Evolutionary conservation across 306 rosid species (phyloP).

Genomic region (Morella rubra): DNA sequence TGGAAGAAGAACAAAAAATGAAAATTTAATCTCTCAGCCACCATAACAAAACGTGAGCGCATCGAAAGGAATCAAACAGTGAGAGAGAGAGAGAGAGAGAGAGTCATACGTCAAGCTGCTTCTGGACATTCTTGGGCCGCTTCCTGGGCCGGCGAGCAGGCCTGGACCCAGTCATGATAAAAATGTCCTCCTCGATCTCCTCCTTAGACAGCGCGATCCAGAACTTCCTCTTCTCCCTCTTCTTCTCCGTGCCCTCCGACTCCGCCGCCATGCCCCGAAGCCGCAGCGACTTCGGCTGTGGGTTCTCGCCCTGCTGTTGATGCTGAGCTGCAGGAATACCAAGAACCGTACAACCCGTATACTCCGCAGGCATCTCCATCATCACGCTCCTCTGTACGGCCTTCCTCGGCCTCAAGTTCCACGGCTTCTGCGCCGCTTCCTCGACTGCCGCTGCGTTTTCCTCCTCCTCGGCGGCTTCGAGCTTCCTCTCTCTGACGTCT

Average conservation of each 20-base stretch:
- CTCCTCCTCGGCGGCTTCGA: constrained; percentile 37
- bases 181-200: constrained; percentile 93
- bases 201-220: constrained; percentile 94
- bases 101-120: constrained; percentile 73
- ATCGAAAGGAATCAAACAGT: neutral
- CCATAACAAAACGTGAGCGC: neutral
- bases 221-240: constrained; percentile 81
- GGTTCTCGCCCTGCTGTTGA: constrained; percentile 40
- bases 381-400: constrained; percentile 37
- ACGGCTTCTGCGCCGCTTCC: constrained; percentile 49
- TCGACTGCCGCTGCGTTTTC: constrained; percentile 32
- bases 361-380: constrained; percentile 40
- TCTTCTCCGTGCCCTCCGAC: constrained; percentile 58
- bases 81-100: neutral
- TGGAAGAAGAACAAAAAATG: constrained; percentile 31
- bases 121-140: constrained; percentile 86
- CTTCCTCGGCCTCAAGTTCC: constrained; percentile 80
- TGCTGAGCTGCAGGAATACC: constrained; percentile 34
- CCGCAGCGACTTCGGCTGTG: constrained; percentile 72
- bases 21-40: neutral
- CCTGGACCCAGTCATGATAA: constrained; percentile 86
- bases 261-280: constrained; percentile 54
- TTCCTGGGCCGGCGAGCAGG: constrained; percentile 85
- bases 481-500: constrained; percentile 37
- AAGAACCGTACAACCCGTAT: constrained; percentile 42